Evolutionary conservation across 2,329 filamentous ascomycete genomes (phyloP), one percentile per base, ranked within the genome.

Genomic region (Beauveria caledonica): DNA sequence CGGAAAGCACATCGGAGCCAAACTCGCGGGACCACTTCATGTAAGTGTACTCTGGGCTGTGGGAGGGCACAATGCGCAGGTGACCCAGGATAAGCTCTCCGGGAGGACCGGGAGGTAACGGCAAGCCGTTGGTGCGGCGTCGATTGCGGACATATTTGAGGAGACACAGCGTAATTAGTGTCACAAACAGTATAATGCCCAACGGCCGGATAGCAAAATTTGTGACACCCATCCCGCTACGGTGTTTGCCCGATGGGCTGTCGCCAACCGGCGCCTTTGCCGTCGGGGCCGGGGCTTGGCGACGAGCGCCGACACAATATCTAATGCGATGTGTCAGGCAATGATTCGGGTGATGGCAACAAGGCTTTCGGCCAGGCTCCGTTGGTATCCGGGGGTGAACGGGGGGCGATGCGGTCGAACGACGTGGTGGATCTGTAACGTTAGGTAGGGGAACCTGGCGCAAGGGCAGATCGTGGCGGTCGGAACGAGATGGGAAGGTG

Each of bases 31-130:
- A 68, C 68, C 68, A 70, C 44, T 62, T 60, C 62, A 69, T 68
- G 58, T 71, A 73, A 5, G 66, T 65, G 50, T 68, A 67, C 36
- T 71, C 70, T 3, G 71, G 69, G 49, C 68, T 69, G 55, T 70
- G 64, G 3, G 66, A 65, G 0, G 72, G 79, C 11, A 77, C 71
- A 58, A 82, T 71, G 3, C 75, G 73, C 6, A 72, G 64, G 55
- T 77, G 78, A 4, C 79, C 79, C 6, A 77, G 67, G 15, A 81
- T 66, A 1, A 74, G 73, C 36, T 74, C 72, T 1, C 66, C 68
- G 1, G 71, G 68, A 6, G 72, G 72, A 0, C 71, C 71, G 1
- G 72, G 72, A 6, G 72, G 72, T 8, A 73, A 63, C 5, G 67
- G 68, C 7, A 65, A 44, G 5, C 45, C 48, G 4, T 54, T 29